Evolutionary conservation across 331 rosid species (phyloP), one percentile per base, ranked within the genome.

Genomic region (Quercus tomentella): DNA sequence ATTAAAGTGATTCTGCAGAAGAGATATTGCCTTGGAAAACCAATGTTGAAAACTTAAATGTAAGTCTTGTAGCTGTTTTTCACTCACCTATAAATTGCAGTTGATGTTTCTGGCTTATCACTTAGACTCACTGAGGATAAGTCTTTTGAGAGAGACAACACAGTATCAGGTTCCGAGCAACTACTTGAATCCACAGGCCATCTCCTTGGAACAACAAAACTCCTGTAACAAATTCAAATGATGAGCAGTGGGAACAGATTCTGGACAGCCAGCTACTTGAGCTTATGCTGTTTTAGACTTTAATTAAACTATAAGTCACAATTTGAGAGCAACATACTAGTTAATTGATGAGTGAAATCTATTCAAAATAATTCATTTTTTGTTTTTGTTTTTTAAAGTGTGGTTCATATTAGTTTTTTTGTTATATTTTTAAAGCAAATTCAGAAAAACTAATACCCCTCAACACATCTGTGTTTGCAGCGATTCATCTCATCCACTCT

Each of bases 401-500:
- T 41, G 12, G 12, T 8, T 41, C 45, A 41, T 41, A 8, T 41
- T 41, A 41, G 12, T 41, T 41, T 1, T 49, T 57, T 43, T 9
- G 7, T 77, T 11, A 10, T 31, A 54, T 72, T 25, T 22, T 43
- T 18, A 77, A 25, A 52, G 45, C 20, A 31, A 51, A 25, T 77
- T 45, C 20, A 60, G 18, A 84, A 56, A 4, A 78, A 76, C 3
- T 22, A 61, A 41, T 86, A 84, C 94, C 87, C 85, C 11, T 88
- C 79, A 60, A 23, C 77, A 60, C 41, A 61, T 45, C 33, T 79
- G 72, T 60, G 43, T 74, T 82, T 83, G 87, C 92, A 90, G 43
- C 62, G 82, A 23, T 68, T 82, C 74, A 81, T 56, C 82, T 61
- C 77, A 51, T 86, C 85, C 45, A 6, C 33, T 51, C 81, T 28